A percentile compares a stretch with the other conserved stretches of the same genome.
Conservation (phyloP, 2,329 filamentous ascomycete genomes). For the Lithohypha guttulata region DNA sequence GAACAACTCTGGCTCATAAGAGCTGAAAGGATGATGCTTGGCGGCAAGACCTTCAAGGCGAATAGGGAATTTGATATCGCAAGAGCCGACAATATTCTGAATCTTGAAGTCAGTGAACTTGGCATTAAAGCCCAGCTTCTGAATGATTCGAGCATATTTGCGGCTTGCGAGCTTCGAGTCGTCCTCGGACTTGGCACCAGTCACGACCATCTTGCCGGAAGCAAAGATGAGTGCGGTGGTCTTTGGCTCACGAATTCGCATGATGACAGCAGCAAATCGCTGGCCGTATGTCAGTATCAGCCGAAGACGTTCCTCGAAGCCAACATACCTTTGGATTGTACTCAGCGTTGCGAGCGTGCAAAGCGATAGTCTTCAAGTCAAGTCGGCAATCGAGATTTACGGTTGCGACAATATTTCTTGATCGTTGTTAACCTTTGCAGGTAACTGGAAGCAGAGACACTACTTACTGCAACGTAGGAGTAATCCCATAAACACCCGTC, state of each 20-base stretch:
- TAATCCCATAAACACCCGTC: slow-evolving; percentile 69
- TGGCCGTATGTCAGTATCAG: slow-evolving; percentile 41
- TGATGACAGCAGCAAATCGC: slow-evolving; percentile 98
- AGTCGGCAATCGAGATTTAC: slow-evolving; percentile 96
- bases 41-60: slow-evolving; percentile 90
- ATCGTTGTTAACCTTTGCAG: slow-evolving; percentile 40
- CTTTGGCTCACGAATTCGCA: slow-evolving; percentile 98
- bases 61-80: slow-evolving; percentile 99
- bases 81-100: slow-evolving; percentile 97
- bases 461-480: slow-evolving; percentile 95
- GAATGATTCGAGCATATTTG: slow-evolving; percentile 98
- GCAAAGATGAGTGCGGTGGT: slow-evolving; percentile 97
- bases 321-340: slow-evolving; percentile 87
- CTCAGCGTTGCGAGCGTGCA: slow-evolving; percentile 96
- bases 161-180: slow-evolving; percentile 92
- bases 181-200: slow-evolving; percentile 94
- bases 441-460: slow-evolving; percentile 36
- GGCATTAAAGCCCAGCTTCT: slow-evolving; percentile 98
- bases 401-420: slow-evolving; percentile 97
- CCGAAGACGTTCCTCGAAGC: slow-evolving; percentile 20
- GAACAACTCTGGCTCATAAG: slow-evolving; percentile 96
- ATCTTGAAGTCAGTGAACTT: slow-evolving; percentile 99
- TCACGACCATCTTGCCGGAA: slow-evolving; percentile 98
- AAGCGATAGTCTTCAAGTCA: slow-evolving; percentile 96
- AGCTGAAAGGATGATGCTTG: slow-evolving; percentile 98